phyloP scores from a whole-genome alignment of 257 asterid genomes.

The Primulina tabacum region DNA sequence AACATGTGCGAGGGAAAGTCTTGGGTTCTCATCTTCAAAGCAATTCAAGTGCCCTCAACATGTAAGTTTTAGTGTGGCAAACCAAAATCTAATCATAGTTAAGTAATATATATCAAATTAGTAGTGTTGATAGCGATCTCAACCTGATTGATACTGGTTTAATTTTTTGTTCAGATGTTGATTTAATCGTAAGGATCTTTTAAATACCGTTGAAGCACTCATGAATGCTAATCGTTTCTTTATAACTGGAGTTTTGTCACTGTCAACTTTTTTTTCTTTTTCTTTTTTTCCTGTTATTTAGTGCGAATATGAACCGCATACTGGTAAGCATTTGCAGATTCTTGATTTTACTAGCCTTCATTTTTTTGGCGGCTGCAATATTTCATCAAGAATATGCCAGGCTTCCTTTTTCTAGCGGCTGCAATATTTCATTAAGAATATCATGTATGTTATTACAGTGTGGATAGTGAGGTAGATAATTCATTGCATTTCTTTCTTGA shows the following conservation, averaged over 20 bases:
- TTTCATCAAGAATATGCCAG: neutral
- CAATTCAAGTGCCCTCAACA: constrained; percentile 88
- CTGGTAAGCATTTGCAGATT: neutral
- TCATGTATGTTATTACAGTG: constrained; percentile 18
- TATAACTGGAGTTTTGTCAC: neutral
- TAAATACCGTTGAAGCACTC: constrained; percentile 4
- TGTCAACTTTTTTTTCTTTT: constrained; percentile 12
- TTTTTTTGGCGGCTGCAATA: neutral
- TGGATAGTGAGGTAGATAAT: constrained; percentile 19
- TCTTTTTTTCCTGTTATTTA: constrained; percentile 16
- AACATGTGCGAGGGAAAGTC: constrained; percentile 52
- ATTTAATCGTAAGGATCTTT: neutral
- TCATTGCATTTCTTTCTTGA: constrained; percentile 26
- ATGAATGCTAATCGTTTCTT: neutral
- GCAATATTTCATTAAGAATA: constrained; percentile 1
- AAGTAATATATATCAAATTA: neutral
- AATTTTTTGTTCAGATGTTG: constrained; percentile 1
- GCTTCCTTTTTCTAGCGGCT: neutral
- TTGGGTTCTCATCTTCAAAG: constrained; percentile 51
- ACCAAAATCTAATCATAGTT: neutral
- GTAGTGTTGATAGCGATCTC: neutral
- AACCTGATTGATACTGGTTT: neutral
- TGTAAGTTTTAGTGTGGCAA: constrained; percentile 46
- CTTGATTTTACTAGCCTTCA: constrained; percentile 19
- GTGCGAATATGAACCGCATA: constrained; percentile 14